Percentiles rank a stretch among this genome's conserved stretches.
phyloP scores from a whole-genome alignment of 306 rosid genomes.

The Alnus glutinosa region DNA sequence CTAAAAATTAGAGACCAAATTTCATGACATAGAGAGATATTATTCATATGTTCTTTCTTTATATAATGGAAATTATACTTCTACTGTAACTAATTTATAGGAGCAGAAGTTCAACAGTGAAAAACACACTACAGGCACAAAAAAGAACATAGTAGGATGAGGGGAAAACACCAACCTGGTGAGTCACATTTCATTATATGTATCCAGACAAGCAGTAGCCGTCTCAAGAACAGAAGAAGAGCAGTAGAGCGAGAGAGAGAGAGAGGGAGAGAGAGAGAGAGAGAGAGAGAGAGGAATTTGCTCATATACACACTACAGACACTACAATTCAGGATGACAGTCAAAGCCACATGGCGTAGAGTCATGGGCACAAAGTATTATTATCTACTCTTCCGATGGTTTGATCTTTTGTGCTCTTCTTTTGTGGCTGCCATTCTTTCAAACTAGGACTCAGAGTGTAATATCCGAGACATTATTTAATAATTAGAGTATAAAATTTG shows the following conservation, averaged over 20 bases:
- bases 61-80: no score
- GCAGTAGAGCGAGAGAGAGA: neutral
- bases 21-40: neutral
- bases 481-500: no score
- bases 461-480: no score
- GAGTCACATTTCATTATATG: neutral
- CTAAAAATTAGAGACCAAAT: neutral
- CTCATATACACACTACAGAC: neutral
- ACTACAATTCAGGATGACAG: neutral
- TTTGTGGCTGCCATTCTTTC: neutral
- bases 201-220: neutral
- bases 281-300: neutral
- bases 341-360: neutral
- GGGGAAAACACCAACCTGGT: slow-evolving; percentile 3
- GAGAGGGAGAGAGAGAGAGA: neutral
- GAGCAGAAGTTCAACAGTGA: slow-evolving; percentile 4
- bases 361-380: neutral
- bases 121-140: neutral
- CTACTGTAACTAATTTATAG: neutral
- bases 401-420: no score
- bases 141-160: neutral
- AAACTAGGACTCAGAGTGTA: no score
- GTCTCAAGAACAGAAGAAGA: neutral
- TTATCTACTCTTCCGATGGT: no score
- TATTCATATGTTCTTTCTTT: neutral